Conservation (phyloP, 257 asterid genomes). For the Rhazya stricta region DNA sequence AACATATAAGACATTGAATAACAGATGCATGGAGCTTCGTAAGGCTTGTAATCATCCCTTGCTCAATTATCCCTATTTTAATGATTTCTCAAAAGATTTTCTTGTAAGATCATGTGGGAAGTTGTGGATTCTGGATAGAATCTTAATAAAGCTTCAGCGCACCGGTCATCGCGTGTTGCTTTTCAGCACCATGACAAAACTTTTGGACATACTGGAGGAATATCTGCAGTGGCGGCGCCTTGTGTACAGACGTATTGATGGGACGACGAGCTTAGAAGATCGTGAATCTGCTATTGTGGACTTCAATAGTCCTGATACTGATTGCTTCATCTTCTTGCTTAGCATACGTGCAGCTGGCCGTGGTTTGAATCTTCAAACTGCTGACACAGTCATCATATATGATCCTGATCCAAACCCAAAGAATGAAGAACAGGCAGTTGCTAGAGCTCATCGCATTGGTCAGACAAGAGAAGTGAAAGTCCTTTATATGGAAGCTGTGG, state of each 20-base stretch:
- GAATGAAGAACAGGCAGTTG: slow-evolving; percentile 99
- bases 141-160: slow-evolving; percentile 86
- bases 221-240: slow-evolving; percentile 97
- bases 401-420: slow-evolving; percentile 99
- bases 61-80: slow-evolving; percentile 88
- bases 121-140: slow-evolving; percentile 88
- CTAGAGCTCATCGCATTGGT: slow-evolving; percentile 97
- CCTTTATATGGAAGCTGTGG: slow-evolving; percentile 97
- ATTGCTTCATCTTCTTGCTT: slow-evolving; percentile 94
- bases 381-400: slow-evolving; percentile 95
- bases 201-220: slow-evolving; percentile 95
- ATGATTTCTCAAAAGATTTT: slow-evolving; percentile 86
- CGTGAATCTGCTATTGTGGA: slow-evolving; percentile 98
- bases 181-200: slow-evolving; percentile 97
- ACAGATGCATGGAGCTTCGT: slow-evolving; percentile 98
- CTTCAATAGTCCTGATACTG: slow-evolving; percentile 78
- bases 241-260: slow-evolving; percentile 89
- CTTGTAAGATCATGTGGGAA: slow-evolving; percentile 96
- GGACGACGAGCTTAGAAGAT: slow-evolving; percentile 96
- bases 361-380: slow-evolving; percentile 94
- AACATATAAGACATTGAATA: slow-evolving; percentile 62
- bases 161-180: slow-evolving; percentile 94
- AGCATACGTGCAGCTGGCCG: slow-evolving; percentile 99
- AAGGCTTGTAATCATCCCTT: slow-evolving; percentile 95
- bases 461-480: slow-evolving; percentile 99